Conservation (phyloP, 805 yeast species). For the Blastobotrys peoriensis region DNA sequence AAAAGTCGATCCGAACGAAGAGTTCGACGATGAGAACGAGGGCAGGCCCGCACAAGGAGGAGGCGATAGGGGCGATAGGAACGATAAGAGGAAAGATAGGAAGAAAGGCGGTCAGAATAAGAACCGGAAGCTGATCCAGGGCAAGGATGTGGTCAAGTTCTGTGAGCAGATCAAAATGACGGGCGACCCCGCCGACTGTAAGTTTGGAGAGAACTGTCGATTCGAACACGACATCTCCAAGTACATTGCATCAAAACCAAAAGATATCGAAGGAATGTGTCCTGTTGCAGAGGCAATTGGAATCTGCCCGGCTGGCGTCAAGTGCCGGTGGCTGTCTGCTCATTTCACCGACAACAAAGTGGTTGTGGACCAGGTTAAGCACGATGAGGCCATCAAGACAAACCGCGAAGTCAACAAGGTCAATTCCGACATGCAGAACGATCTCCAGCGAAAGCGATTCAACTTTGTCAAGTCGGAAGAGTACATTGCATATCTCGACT, state of each 20-base stretch:
- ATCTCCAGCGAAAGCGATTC: constrained; percentile 57
- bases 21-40: constrained; percentile 22
- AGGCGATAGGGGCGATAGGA: constrained; percentile 40
- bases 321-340: constrained; percentile 82
- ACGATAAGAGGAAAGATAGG: constrained; percentile 40
- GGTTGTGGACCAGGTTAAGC: constrained; percentile 38
- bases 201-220: constrained; percentile 67
- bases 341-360: constrained; percentile 47
- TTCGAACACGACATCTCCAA: constrained; percentile 66
- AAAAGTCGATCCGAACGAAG: constrained; percentile 11
- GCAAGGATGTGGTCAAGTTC: constrained; percentile 54
- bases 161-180: constrained; percentile 47
- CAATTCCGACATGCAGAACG: constrained; percentile 38
- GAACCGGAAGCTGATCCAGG: constrained; percentile 67
- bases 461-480: constrained; percentile 51
- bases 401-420: constrained; percentile 64
- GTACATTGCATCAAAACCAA: constrained; percentile 60
- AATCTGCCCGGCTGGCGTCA: constrained; percentile 85
- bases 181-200: constrained; percentile 40
- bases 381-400: constrained; percentile 29
- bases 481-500: constrained; percentile 58
- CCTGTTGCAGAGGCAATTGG: constrained; percentile 83
- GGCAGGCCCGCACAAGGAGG: constrained; percentile 14
- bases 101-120: constrained; percentile 78
- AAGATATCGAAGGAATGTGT: constrained; percentile 70